Conservation (phyloP, 495 filamentous ascomycete genomes). For the Elasticomyces elasticus region DNA sequence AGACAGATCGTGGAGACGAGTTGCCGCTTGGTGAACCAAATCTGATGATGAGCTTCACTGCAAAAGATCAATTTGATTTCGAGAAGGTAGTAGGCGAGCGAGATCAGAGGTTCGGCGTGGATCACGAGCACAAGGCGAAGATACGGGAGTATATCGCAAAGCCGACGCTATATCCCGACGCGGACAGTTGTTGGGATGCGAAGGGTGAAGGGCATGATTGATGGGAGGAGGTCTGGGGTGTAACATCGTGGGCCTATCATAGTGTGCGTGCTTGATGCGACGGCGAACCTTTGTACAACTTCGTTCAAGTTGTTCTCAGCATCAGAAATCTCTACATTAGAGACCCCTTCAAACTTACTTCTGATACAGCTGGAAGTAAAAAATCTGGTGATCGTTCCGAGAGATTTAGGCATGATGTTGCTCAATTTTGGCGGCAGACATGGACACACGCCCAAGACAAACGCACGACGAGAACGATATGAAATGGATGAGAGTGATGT, state of each 20-base stretch:
- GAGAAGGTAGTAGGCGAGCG: conserved; percentile 51
- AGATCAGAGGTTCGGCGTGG: conserved; percentile 54
- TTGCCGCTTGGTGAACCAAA: conserved; percentile 64
- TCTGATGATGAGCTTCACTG: conserved; percentile 68
- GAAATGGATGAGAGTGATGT: not conserved
- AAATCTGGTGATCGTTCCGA: not conserved
- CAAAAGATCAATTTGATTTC: conserved; percentile 49
- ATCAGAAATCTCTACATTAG: too few relatives aligned
- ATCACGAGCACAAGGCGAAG: conserved; percentile 52
- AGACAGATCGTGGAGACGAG: conserved; percentile 68
- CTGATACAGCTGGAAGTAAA: not conserved
- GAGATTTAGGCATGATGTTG: not conserved
- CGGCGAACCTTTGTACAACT: too few relatives aligned
- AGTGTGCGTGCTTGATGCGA: not conserved
- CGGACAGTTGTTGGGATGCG: conserved; percentile 40
- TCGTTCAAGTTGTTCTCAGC: too few relatives aligned
- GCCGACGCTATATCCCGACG: conserved; percentile 51
- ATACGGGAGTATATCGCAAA: conserved; percentile 49
- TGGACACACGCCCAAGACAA: not conserved
- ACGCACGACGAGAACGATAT: not conserved
- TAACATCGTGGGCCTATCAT: too few relatives aligned
- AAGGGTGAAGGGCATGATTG: conserved; percentile 1
- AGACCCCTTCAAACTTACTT: not conserved
- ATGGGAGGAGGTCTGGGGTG: not conserved
- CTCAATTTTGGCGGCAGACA: too few relatives aligned